phyloP scores from a whole-genome alignment of 176 grass and related monocot genomes.

The Poa pratensis region DNA sequence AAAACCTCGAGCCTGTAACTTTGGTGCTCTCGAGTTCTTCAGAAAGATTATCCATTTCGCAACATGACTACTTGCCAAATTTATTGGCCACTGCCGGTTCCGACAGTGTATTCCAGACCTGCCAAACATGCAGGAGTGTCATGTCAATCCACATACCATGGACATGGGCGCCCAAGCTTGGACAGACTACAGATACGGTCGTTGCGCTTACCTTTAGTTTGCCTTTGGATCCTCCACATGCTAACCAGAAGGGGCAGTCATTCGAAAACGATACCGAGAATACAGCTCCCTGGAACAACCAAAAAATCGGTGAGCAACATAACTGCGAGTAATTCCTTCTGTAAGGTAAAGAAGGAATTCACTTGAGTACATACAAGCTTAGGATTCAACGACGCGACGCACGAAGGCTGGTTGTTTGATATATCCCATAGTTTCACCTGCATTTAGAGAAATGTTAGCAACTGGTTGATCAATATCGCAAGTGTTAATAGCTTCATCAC shows the following conservation, averaged over 20 bases:
- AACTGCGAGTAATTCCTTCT: background rate
- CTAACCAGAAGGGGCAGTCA: slow-evolving; percentile 67
- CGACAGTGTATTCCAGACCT: slow-evolving; percentile 67
- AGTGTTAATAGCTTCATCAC: background rate
- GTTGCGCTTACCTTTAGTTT: slow-evolving; percentile 54
- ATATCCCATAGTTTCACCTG: slow-evolving; percentile 85
- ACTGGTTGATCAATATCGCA: background rate
- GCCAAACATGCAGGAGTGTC: slow-evolving; percentile 1
- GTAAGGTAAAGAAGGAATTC: background rate
- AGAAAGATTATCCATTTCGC: background rate
- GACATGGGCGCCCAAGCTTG: background rate
- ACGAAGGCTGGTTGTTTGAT: slow-evolving; percentile 63
- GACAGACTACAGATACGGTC: background rate
- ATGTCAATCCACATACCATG: background rate
- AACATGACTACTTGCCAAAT: slow-evolving; percentile 43
- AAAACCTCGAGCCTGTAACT: background rate
- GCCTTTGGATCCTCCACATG: slow-evolving; percentile 76
- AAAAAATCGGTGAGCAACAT: background rate
- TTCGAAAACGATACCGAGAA: slow-evolving; percentile 65
- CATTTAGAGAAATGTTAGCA: slow-evolving; percentile 17
- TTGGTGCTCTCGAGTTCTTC: background rate
- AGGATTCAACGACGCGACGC: slow-evolving; percentile 54
- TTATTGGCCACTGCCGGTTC: slow-evolving; percentile 50
- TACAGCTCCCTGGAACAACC: slow-evolving; percentile 63
- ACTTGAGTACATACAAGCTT: slow-evolving; percentile 53